Percentiles rank a stretch among this genome's conserved stretches.
Evolutionary conservation across 495 filamentous ascomycete genomes (phyloP).

Genomic region (Penicillium odoratum): DNA sequence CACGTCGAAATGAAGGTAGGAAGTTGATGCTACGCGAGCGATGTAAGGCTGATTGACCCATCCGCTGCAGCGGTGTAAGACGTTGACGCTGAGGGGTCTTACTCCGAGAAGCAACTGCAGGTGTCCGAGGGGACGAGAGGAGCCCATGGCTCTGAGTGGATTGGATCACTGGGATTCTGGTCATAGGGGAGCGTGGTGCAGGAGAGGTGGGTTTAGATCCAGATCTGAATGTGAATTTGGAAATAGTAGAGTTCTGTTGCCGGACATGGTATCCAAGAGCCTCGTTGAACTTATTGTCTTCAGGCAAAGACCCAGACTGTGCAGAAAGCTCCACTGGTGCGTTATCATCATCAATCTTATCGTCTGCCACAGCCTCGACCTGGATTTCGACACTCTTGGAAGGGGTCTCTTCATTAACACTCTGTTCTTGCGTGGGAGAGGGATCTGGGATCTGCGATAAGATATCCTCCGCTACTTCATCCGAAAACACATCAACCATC

Average conservation of each 20-base stretch:
- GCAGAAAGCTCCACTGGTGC: background rate
- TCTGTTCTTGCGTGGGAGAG: background rate
- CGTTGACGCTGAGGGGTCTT: slow-evolving; percentile 27
- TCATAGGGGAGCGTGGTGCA: slow-evolving; percentile 5
- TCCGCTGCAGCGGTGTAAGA: slow-evolving; percentile 49
- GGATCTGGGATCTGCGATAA: slow-evolving; percentile 53
- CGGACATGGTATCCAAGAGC: slow-evolving; percentile 40
- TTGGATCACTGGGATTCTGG: slow-evolving; percentile 18
- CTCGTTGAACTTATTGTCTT: slow-evolving; percentile 27
- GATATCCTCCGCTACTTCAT: slow-evolving; percentile 64
- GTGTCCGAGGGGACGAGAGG: slow-evolving; percentile 12
- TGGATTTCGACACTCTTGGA: background rate
- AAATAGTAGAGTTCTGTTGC: slow-evolving; percentile 38
- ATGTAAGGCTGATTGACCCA: slow-evolving; percentile 47
- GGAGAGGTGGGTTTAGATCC: slow-evolving; percentile 8
- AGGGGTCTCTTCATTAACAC: background rate
- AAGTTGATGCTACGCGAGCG: slow-evolving; percentile 43
- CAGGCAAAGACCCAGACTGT: background rate
- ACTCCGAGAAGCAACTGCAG: slow-evolving; percentile 10
- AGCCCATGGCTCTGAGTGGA: slow-evolving; percentile 7
- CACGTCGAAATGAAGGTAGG: slow-evolving; percentile 20
- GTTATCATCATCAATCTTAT: background rate
- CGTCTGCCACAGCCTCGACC: background rate
- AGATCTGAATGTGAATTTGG: slow-evolving; percentile 36
- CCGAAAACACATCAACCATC: slow-evolving; percentile 62